Base-by-base conservation (phyloP, 108 stramenopile species). In the Fistulifera solaris region DNA sequence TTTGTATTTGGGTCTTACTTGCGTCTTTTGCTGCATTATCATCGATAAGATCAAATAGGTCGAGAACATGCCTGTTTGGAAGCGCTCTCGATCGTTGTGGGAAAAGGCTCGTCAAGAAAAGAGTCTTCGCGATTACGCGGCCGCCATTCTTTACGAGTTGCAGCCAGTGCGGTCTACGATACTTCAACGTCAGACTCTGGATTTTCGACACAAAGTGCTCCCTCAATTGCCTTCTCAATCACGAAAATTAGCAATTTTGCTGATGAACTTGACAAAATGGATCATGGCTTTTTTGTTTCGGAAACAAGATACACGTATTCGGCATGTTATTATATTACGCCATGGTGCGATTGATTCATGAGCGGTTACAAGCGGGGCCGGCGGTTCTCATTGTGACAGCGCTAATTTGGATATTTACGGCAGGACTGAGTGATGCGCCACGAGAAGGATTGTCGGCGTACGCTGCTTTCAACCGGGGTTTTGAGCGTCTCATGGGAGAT, bases 401-500 rank as follows among this genome's bases (percentile, higher is more conserved):
- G 0, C 39, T 85, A 14, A 28, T 54, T 16, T 23, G 67, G 5
- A 77, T 91, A 47, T 86, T 85, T 63, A 85, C 89, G 0, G 56
- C 84, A 40, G 88, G 88, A 15, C 53, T 87, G 58, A 72, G 80
- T n/a, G 83, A 85, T 19, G 71, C 65, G 10, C 40, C 26, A 0
- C 47, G 56, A n/a, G 72, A 70, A n/a, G 52, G 77, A 40, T 44
- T 86, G 11, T 78, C 74, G 15, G 89, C 89, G 1, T 91, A 91
- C 44, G 59, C 72, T 26, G 89, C 87, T 1, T 91, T 91, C 54
- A 91, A 91, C 76, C 67, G 81, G 11, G 85, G 89, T 2, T 74
- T 84, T 63, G 67, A 70, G 54, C 68, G 81, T 44, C 47, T 91
- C 11, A 31, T 91, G 53, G 89, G 89, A 43, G 61, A 68, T 15